Base-by-base conservation (phyloP, 768 basidiomycete species). In the Russula griseocarnosa region DNA sequence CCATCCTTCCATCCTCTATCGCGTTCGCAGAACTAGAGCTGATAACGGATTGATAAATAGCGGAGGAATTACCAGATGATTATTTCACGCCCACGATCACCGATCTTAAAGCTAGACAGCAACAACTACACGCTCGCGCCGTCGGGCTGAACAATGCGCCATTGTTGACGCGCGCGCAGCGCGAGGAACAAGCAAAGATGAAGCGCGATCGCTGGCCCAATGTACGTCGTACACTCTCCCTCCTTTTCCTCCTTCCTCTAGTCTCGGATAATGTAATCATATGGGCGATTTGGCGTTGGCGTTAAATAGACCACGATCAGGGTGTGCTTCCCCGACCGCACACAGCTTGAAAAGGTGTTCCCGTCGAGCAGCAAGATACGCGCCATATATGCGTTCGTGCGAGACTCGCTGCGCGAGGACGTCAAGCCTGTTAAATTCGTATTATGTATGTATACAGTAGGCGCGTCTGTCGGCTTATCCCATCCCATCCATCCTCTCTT, bases 331-430 rank as follows among this genome's bases (percentile, higher is more conserved):
- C 77, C 85, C 24, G 91, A 95, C 74, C 82, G 88, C 54, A 90
- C 86, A 2, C 86, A 88, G 71, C 79, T 96, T 16, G 93, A 96
- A 76, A 86, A 84, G 69, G 74, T 75, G 0, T 94, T 95, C 70
- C 79, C 85, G 3, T 94, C 93, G 7, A 82, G 82, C 4, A 83
- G 86, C 74, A 94, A 89, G 73, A 92, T 96, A 56, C 82, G 83
- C 55, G 79, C 87, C 3, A 83, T 96, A 10, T 95, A 96, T 72
- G 90, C 88, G 11, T 94, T 94, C 67, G 91, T 94, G 58, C 82
- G 87, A 38, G 76, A 79, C 36, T 82, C 83, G 24, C 76, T 96
- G 38, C 77, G 83, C 49, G 88, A 90, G 61, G 90, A 92, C 65
- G 83, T 86, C 51, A 85, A 90, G 72, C 80, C 86, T 3, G 83